Evolutionary conservation across 2,329 filamentous ascomycete genomes (phyloP), one percentile per base, ranked within the genome.

Genomic region (Diplodia sapinea): DNA sequence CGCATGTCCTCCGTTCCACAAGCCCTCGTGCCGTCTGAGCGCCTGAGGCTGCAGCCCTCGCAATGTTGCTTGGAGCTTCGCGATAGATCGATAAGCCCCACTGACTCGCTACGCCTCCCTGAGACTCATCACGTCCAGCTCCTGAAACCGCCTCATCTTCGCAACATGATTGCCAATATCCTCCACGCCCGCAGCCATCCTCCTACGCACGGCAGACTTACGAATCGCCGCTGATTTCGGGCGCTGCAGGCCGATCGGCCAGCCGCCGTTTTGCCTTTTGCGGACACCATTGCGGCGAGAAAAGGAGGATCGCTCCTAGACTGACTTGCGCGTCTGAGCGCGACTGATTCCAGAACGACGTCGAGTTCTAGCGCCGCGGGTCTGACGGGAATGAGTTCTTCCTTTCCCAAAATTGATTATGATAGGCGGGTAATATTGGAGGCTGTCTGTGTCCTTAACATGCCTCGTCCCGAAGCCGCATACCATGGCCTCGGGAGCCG

Each of bases 71-170:
- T n/a, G 15, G 29, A 47, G 29, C 57, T 50, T 62, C 15, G 26
- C 23, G 57, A 62, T 49, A 62, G 50, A 36, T 63, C 31, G 59
- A 63, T 63, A 63, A 63, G 59, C 59, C 47, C 59, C 43, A 36
- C 43, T 63, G 59, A 63, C 59, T 63, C 59, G 59, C 59, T 17
- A 40, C 59, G 59, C 31, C 59, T 51, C 59, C 59, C n/a, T 51
- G 47, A 63, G 31, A 51, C 47, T 63, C 59, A 31, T 63, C 47
- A 20, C 26, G 29, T 17, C 59, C 59, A 26, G 59, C 59, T 63
- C 59, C 59, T 62, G 59, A 63, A 51, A 63, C 59, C n/a, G 47
- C 47, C 47, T 63, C 59, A 63, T 63, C 43, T 63, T 63, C 59
- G 20, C 17, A 29, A 11, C 36, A 29, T 63, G 47, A 63, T 63